Evolutionary conservation across 2,329 filamentous ascomycete genomes (phyloP).

Genomic region (Cordyceps javanica): DNA sequence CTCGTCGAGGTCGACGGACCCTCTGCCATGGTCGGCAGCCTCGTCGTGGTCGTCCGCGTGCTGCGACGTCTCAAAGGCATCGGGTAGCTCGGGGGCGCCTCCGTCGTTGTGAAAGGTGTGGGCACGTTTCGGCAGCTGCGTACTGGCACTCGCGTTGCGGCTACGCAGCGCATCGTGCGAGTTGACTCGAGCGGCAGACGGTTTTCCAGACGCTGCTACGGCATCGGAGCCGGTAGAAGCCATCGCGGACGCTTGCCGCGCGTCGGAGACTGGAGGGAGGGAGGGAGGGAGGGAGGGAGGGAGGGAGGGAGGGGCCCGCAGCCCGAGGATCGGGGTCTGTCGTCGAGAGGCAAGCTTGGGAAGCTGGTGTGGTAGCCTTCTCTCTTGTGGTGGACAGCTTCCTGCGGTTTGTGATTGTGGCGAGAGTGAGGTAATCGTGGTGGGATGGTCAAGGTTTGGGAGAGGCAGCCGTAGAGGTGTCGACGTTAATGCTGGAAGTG

Average conservation of each 20-base stretch:
- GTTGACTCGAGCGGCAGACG: neutral
- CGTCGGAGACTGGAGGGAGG: neutral
- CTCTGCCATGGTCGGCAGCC: constrained; percentile 38
- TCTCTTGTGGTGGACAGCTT: neutral
- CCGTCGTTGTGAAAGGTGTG: constrained; percentile 39
- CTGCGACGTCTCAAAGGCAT: constrained; percentile 44
- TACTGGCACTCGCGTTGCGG: constrained; percentile 26
- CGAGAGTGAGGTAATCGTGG: neutral
- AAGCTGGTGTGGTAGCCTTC: neutral
- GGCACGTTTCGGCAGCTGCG: constrained; percentile 36
- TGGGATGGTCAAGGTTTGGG: neutral
- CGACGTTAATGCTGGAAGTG: neutral
- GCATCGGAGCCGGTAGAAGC: neutral
- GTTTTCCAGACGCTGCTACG: neutral
- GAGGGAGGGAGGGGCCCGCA: neutral
- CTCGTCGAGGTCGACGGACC: constrained; percentile 72
- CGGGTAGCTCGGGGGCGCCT: constrained; percentile 25
- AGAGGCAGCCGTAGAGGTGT: neutral
- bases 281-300: neutral
- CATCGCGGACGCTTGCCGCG: neutral
- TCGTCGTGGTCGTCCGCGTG: constrained; percentile 37
- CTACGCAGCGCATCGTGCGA: constrained; percentile 5
- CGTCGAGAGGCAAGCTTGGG: too few relatives aligned
- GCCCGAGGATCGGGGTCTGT: neutral
- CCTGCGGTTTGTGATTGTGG: neutral